phyloP scores from a whole-genome alignment of 2,329 filamentous ascomycete genomes.

The Seiridium unicorne region DNA sequence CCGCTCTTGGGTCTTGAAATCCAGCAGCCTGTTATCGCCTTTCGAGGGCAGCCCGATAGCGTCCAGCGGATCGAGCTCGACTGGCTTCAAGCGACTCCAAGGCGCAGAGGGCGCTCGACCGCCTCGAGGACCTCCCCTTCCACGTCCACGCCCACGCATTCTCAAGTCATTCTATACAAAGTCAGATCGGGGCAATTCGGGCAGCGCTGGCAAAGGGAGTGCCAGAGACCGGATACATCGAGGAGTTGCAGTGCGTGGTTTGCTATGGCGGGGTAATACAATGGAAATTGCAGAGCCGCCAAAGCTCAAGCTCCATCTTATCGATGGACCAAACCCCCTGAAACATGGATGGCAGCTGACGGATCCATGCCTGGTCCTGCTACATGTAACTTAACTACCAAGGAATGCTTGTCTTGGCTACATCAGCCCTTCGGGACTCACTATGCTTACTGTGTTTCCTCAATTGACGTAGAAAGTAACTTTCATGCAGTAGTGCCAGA shows the following conservation, averaged over 20 bases:
- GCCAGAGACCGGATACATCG: background rate
- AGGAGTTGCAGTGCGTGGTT: background rate
- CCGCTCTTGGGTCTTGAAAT: constrained; percentile 74
- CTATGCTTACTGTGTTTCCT: too few relatives aligned
- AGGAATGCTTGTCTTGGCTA: too few relatives aligned
- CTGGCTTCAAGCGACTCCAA: constrained; percentile 72
- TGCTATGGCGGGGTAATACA: background rate
- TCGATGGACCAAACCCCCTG: too few relatives aligned
- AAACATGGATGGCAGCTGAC: too few relatives aligned
- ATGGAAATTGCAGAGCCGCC: too few relatives aligned
- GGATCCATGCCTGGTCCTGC: too few relatives aligned
- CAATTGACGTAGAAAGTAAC: too few relatives aligned
- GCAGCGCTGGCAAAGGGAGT: background rate
- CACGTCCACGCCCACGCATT: constrained; percentile 27
- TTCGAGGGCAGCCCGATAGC: constrained; percentile 85
- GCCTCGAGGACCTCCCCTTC: constrained; percentile 16
- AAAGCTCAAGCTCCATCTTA: too few relatives aligned
- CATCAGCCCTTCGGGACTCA: too few relatives aligned
- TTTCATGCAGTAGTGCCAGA: too few relatives aligned
- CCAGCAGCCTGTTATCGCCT: constrained; percentile 76
- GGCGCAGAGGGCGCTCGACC: constrained; percentile 47
- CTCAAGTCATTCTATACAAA: constrained; percentile 24
- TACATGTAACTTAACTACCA: too few relatives aligned
- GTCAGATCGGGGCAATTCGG: background rate
- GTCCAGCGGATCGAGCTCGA: constrained; percentile 74